Evolutionary conservation across 208 protist species (phyloP), one percentile per base, ranked within the genome.

Genomic region (Naegleria fowleri): DNA sequence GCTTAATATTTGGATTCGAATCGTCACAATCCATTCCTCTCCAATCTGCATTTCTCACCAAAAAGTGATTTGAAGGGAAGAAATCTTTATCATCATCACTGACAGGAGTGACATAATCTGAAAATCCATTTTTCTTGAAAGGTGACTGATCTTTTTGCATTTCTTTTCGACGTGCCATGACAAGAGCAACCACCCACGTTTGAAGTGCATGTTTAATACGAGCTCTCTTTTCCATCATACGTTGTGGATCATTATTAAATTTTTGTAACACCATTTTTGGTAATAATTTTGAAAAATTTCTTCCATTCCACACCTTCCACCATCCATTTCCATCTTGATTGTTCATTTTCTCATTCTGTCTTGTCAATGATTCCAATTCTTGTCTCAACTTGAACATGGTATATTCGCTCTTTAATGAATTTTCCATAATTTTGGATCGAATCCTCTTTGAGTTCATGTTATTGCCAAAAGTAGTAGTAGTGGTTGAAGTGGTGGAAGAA

Each of bases 1-100:
- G 88, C 29, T 38, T 48, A 76, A 90, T 41, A 38, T 76, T 76
- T 22, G 19, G 15, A 40, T 48, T 39, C n/a, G 9, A 36, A 25
- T 90, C 88, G 36, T 90, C n/a, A 38, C 88, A 90, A 36, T 90
- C 88, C 41, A 39, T 84, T 16, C 88, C 88, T 90, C 88, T 90
- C 88, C 88, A 90, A 38, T 90, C 19, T n/a, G 88, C 38, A 58
- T 41, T 41, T 86, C 88, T 88, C 36, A 25, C 5, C 7, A 92
- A 59, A 5, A 91, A 94, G 19, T 92, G 40, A 38, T 85, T 36
- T 40, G 90, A 83, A 67, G 92, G 94, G 83, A 94, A 96, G 2
- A 91, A 90, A 87, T 96, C 95, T 48, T 90, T 84, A 92, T 96
- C 95, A 16, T 91, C 40, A 90, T 96, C 95, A 67, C 92, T 41